Conservation (phyloP, 768 basidiomycete genomes). For the Infundibulicybe gibba region DNA sequence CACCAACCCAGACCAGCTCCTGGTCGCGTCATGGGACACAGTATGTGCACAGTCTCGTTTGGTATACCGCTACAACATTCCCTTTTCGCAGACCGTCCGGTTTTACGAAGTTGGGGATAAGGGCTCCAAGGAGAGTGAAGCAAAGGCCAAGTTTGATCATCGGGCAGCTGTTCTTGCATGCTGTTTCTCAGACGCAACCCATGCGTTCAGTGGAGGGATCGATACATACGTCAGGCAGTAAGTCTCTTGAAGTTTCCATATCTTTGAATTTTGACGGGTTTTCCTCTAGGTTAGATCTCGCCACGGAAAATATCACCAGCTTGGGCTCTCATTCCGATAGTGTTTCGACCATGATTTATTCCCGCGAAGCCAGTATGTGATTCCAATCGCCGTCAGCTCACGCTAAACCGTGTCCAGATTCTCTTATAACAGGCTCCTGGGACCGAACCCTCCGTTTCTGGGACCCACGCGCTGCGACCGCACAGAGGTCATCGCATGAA, state of each 20-base stretch:
- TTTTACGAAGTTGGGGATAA: slow-evolving; percentile 57
- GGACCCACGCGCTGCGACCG: slow-evolving; percentile 65
- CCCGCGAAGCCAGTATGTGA: slow-evolving; percentile 55
- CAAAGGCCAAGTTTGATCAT: slow-evolving; percentile 82
- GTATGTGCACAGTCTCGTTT: slow-evolving; percentile 23
- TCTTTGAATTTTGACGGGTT: neutral
- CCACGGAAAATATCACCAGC: slow-evolving; percentile 64
- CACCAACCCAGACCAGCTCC: slow-evolving; percentile 67
- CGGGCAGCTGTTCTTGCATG: slow-evolving; percentile 87
- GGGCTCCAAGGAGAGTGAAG: slow-evolving; percentile 58
- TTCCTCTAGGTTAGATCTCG: slow-evolving; percentile 67
- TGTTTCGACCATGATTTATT: slow-evolving; percentile 74
- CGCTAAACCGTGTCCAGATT: slow-evolving; percentile 39
- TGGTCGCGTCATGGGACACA: slow-evolving; percentile 92
- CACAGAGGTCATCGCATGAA: slow-evolving; percentile 55
- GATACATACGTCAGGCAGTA: slow-evolving; percentile 84
- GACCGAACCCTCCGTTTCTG: slow-evolving; percentile 86
- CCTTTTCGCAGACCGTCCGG: slow-evolving; percentile 28
- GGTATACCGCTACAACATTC: slow-evolving; percentile 2
- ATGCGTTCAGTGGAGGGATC: slow-evolving; percentile 83
- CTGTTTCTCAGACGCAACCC: slow-evolving; percentile 62
- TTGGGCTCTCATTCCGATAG: slow-evolving; percentile 82
- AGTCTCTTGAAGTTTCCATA: slow-evolving; percentile 21
- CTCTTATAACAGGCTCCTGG: slow-evolving; percentile 87
- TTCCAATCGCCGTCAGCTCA: slow-evolving; percentile 6